Evolutionary conservation across 768 basidiomycete genomes (phyloP).

Genomic region (Royoungia palumana): DNA sequence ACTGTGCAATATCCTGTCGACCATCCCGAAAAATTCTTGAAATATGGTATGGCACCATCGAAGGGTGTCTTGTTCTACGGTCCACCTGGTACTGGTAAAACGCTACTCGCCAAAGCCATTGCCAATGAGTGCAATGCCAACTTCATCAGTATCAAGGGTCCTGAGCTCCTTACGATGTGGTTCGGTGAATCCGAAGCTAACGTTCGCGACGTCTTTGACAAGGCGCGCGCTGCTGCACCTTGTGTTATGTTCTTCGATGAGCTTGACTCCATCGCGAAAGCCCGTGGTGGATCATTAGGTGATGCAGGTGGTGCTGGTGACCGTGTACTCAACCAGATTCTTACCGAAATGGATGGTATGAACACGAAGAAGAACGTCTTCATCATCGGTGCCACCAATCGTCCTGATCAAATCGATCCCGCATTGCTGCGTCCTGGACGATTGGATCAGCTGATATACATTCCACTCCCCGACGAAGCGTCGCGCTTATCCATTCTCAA

Average conservation of each 20-base stretch:
- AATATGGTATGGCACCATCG: conserved; percentile 99
- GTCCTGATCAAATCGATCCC: conserved; percentile 93
- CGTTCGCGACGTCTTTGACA: conserved; percentile 99
- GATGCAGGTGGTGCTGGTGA: conserved; percentile 97
- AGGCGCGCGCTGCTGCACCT: conserved; percentile 97
- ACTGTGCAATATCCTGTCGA: conserved; percentile 99
- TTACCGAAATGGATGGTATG: conserved; percentile 99
- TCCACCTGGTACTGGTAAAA: conserved; percentile 99
- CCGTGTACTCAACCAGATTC: conserved; percentile 94
- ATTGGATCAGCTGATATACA: conserved; percentile 99
- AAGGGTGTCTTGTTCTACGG: conserved; percentile 99
- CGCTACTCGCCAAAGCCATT: conserved; percentile 96
- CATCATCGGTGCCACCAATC: conserved; percentile 95
- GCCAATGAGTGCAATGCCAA: conserved; percentile 99
- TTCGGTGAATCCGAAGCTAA: conserved; percentile 99
- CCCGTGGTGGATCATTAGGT: conserved; percentile 79
- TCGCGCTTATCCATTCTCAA: conserved; percentile 90
- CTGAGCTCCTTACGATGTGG: conserved; percentile 99
- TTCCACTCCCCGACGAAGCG: conserved; percentile 93
- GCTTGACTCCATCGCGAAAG: conserved; percentile 97
- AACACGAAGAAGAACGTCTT: conserved; percentile 99
- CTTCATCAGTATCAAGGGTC: conserved; percentile 99
- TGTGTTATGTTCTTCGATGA: conserved; percentile 99
- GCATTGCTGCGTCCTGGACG: conserved; percentile 95
- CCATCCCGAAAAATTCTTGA: conserved; percentile 99